phyloP scores from a whole-genome alignment of 2,329 filamentous ascomycete genomes.

The Fusarium chlamydosporum region DNA sequence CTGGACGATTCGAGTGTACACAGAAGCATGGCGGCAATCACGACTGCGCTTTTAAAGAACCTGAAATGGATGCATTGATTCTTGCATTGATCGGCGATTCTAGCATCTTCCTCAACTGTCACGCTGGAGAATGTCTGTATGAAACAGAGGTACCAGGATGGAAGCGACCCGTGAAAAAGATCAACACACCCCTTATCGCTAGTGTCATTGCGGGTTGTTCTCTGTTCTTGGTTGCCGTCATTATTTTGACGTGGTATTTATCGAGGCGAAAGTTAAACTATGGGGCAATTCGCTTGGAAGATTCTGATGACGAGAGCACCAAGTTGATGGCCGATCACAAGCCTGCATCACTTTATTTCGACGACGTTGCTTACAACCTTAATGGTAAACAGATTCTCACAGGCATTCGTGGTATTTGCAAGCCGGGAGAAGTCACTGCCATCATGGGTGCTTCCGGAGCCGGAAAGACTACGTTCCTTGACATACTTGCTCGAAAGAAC shows the following conservation, averaged over 20 bases:
- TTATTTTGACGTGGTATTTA: conserved; percentile 88
- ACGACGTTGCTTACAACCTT: conserved; percentile 87
- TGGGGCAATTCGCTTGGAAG: conserved; percentile 85
- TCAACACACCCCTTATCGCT: conserved; percentile 97
- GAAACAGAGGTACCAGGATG: conserved; percentile 94
- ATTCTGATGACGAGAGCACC: conserved; percentile 87
- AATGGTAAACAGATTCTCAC: conserved; percentile 90
- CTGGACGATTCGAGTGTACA: conserved; percentile 84
- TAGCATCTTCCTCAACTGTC: conserved; percentile 86
- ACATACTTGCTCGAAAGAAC: conserved; percentile 96
- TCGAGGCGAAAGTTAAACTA: conserved; percentile 79
- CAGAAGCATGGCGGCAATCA: conserved; percentile 74
- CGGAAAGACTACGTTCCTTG: conserved; percentile 96
- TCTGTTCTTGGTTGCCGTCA: conserved; percentile 89
- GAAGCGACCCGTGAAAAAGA: conserved; percentile 87
- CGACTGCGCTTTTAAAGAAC: conserved; percentile 87
- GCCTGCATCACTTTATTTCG: conserved; percentile 88
- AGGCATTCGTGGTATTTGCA: conserved; percentile 86
- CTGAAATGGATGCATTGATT: conserved; percentile 92
- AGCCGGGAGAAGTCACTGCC: conserved; percentile 93
- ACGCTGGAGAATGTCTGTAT: conserved; percentile 92
- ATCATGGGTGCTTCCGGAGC: conserved; percentile 99
- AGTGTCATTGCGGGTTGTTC: conserved; percentile 89
- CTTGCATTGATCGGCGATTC: conserved; percentile 89
- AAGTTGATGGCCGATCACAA: conserved; percentile 94